Evolutionary conservation across 2,329 filamentous ascomycete species (phyloP), one percentile per base, ranked within the genome.

Genomic region (Colletotrichum higginsianum): DNA sequence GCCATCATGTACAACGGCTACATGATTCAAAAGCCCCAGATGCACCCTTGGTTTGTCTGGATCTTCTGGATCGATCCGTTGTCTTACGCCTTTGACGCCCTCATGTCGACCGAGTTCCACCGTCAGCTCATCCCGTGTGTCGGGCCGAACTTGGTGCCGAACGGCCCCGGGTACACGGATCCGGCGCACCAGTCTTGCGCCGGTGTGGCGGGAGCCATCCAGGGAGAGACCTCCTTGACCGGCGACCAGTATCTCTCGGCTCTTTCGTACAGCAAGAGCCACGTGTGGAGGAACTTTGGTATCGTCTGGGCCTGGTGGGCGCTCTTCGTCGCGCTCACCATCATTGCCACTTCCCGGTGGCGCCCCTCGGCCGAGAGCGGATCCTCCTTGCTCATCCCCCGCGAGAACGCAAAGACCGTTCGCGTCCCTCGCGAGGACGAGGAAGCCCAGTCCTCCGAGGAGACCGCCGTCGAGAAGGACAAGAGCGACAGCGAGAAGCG

Each of bases 31-130:
- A 89, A 90, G 30, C 85, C 85, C 26, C 82, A 88, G 71, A 91
- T 92, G 90, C 87, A 89, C 50, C 86, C 87, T 0, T 92, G 89
- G 89, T 87, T 92, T 30, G 81, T 84, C 3, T 92, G 90, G 90
- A 78, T 92, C 3, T 90, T 86, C 72, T 91, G 89, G 88, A 55
- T 92, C 26, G 86, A 92, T 73, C 92, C 92, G 0, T 82, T 94
- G 3, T 88, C 92, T 0, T 94, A 94, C 69, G 90, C 86, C 0
- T 94, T 94, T 68, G 90, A 94, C 74, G 88, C 87, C 0, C 79
- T 95, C 0, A 84, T 94, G 76, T 84, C 90, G 0, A 94, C 94
- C 75, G 92, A 95, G 77, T 94, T 94, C 68, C 86, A 92, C 73
- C 82, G 81, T 44, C 82, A 92, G 76, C 83, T 76, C 2, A 85